Percentiles rank a stretch among this genome's conserved stretches.
Conservation (phyloP, 345 rosid genomes). For the Brassica nigra region DNA sequence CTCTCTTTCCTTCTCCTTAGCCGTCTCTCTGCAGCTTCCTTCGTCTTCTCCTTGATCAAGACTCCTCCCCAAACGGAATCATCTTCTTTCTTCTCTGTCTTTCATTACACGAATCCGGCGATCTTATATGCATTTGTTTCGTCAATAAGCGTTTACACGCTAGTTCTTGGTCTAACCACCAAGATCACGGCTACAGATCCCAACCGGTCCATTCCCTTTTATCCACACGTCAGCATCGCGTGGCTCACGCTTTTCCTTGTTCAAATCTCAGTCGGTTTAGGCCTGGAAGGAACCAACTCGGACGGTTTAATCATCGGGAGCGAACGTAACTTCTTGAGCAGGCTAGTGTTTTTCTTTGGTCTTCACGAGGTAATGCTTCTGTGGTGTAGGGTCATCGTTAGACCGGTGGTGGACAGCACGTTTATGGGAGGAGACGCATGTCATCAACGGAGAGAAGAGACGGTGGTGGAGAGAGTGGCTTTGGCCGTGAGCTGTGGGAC, state of each 20-base stretch:
- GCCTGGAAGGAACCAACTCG: conserved; percentile 51
- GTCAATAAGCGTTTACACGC: conserved; percentile 48
- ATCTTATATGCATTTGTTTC: conserved; percentile 53
- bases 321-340: conserved; percentile 48
- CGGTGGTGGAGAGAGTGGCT: conserved; percentile 49
- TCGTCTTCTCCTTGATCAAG: conserved; percentile 36
- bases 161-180: conserved; percentile 60
- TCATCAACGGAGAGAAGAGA: conserved; percentile 45
- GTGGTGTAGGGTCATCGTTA: conserved; percentile 62
- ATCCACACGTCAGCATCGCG: conserved; percentile 48
- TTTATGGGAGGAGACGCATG: conserved; percentile 39
- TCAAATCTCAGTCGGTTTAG: conserved; percentile 62
- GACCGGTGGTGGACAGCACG: conserved; percentile 69
- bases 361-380: conserved; percentile 65
- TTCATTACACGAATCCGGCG: conserved; percentile 41
- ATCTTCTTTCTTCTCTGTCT: conserved; percentile 36
- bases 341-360: conserved; percentile 67
- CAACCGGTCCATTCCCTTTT: conserved; percentile 24
- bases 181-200: conserved; percentile 40
- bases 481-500: conserved; percentile 54
- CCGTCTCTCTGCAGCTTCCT: conserved; percentile 52
- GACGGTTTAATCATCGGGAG: conserved; percentile 45
- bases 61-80: conserved; percentile 21
- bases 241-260: conserved; percentile 63
- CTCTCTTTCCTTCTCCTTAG: conserved; percentile 71